Conservation (phyloP, 116 monocot genomes). For the Papilionanthe hybrid region DNA sequence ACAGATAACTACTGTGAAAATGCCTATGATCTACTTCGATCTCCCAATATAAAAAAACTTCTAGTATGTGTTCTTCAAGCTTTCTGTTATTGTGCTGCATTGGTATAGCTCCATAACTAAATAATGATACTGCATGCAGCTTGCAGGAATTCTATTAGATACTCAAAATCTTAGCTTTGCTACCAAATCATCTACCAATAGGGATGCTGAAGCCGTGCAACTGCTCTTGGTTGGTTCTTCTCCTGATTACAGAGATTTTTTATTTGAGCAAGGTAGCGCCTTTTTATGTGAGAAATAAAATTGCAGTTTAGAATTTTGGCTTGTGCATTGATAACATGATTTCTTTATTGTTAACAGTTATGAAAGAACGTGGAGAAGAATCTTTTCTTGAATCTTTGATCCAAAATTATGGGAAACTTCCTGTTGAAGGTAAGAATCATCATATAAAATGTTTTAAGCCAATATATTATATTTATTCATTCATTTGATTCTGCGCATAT, state of each 20-base stretch:
- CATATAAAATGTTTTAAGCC: background rate
- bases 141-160: conserved; percentile 59
- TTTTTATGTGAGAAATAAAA: background rate
- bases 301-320: background rate
- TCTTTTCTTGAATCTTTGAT: conserved; percentile 37
- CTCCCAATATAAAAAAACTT: conserved; percentile 35
- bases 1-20: conserved; percentile 59
- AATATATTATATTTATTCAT: no score
- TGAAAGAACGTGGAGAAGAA: conserved; percentile 32
- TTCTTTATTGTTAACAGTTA: conserved; percentile 23
- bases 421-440: conserved; percentile 30
- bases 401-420: conserved; percentile 29
- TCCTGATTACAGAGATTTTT: conserved; percentile 27
- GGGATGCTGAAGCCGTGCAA: conserved; percentile 52
- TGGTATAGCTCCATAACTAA: background rate
- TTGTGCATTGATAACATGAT: background rate
- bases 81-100: background rate
- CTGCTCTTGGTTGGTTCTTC: conserved; percentile 42
- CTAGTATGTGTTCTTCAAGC: conserved; percentile 18
- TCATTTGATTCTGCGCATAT: no score
- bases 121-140: conserved; percentile 21
- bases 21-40: conserved; percentile 46
- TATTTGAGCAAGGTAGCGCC: conserved; percentile 43
- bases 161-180: conserved; percentile 34
- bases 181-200: conserved; percentile 19